Evolutionary conservation across 2,329 filamentous ascomycete species (phyloP).

Genomic region (Davidsoniella eucalypti): DNA sequence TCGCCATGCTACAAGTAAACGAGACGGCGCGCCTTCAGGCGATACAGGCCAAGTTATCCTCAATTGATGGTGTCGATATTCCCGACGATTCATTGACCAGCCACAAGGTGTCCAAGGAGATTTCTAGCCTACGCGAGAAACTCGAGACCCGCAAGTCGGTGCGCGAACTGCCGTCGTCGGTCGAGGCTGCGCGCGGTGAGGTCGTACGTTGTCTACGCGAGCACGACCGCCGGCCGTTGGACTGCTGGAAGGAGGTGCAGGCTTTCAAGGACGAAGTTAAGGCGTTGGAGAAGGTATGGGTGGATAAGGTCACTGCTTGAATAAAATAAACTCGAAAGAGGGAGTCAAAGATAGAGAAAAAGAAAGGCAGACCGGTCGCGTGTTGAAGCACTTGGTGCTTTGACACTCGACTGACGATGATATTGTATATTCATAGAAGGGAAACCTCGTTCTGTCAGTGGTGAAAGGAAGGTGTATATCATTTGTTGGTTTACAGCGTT

Average conservation of each 20-base stretch:
- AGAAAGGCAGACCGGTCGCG: too few relatives aligned
- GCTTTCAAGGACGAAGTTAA: slow-evolving; percentile 79
- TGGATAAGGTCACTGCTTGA: slow-evolving; percentile 49
- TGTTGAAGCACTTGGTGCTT: too few relatives aligned
- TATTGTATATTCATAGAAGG: too few relatives aligned
- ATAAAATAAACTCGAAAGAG: neutral
- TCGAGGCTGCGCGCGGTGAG: slow-evolving; percentile 58
- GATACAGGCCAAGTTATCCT: slow-evolving; percentile 48
- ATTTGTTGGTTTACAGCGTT: neutral
- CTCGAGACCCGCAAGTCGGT: slow-evolving; percentile 48
- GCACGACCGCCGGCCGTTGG: slow-evolving; percentile 73
- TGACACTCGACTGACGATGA: too few relatives aligned
- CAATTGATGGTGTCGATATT: slow-evolving; percentile 36
- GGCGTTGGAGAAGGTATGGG: slow-evolving; percentile 71
- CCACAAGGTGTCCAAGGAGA: slow-evolving; percentile 40
- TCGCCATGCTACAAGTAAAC: slow-evolving; percentile 58
- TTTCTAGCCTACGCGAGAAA: slow-evolving; percentile 40
- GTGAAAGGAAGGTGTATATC: slow-evolving; percentile 5
- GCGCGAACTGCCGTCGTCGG: slow-evolving; percentile 49
- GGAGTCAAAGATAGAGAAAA: neutral
- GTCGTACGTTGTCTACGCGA: slow-evolving; percentile 67
- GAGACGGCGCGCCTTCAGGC: slow-evolving; percentile 53
- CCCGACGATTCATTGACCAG: slow-evolving; percentile 20
- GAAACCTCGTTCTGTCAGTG: too few relatives aligned
- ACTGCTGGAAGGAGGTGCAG: slow-evolving; percentile 91